Percentiles rank a stretch among this genome's conserved stretches.
These are phyloP conservation scores for Coemansia sp. DNA, from an alignment of 192 early-diverging fungal genomes.

Conservation along the genomic window DNA sequence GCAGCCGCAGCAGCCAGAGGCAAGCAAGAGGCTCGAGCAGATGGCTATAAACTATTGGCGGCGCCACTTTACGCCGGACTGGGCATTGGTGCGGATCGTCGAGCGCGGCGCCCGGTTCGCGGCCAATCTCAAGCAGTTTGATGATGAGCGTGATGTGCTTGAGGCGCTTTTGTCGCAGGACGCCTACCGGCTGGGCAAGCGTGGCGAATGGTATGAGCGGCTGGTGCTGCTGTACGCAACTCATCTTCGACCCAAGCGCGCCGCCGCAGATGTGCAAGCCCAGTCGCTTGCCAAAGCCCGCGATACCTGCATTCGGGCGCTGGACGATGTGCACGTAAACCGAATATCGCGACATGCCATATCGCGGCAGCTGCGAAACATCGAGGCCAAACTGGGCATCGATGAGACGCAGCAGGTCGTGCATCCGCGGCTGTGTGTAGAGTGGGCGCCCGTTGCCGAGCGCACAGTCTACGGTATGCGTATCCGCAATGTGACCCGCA, in stretches of 20 bases:
- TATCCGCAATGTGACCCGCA: conserved; percentile 13
- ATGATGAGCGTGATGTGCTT: conserved; percentile 54
- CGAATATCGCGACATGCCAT: conserved; percentile 36
- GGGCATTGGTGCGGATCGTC: conserved; percentile 57
- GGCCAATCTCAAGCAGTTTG: conserved; percentile 54
- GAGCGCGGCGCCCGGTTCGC: conserved; percentile 53
- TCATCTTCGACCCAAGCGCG: conserved; percentile 45
- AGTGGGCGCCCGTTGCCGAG: conserved; percentile 50
- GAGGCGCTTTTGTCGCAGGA: conserved; percentile 57
- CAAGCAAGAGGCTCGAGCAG: background rate
- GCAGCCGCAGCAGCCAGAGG: background rate
- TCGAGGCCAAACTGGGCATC: conserved; percentile 34
- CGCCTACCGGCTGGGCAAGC: conserved; percentile 51
- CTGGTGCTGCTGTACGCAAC: conserved; percentile 58
- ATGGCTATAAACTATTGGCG: conserved; percentile 35
- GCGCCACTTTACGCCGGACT: conserved; percentile 54
- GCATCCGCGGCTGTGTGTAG: conserved; percentile 29
- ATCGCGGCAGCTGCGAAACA: conserved; percentile 29
- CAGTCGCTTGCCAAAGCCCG: conserved; percentile 24
- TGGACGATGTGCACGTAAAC: conserved; percentile 58
- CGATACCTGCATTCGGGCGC: conserved; percentile 53
- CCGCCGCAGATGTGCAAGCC: conserved; percentile 40
- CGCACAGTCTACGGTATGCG: conserved; percentile 43
- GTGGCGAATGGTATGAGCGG: conserved; percentile 67
- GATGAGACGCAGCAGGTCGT: background rate